These are phyloP conservation scores for Verticillium alfalfae DNA, from an alignment of 2,329 filamentous ascomycete genomes.

Conservation along the genomic window DNA sequence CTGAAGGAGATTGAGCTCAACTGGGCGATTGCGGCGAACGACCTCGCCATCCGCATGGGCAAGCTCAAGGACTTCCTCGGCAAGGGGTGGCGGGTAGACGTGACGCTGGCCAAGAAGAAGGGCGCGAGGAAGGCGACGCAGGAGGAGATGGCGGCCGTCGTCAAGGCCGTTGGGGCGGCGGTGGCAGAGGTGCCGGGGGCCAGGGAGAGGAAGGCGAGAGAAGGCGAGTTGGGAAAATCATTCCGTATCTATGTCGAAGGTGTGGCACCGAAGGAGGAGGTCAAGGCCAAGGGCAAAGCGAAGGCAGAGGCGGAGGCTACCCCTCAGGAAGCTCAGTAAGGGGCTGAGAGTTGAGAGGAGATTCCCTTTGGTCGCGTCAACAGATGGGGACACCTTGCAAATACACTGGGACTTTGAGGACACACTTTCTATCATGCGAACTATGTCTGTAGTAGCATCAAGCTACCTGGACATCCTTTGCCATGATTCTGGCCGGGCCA, in stretches of 20 bases:
- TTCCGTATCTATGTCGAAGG: slow-evolving; percentile 38
- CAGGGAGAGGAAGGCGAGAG: slow-evolving; percentile 36
- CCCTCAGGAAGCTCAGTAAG: neutral
- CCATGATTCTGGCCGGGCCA: too few relatives aligned
- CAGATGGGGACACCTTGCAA: too few relatives aligned
- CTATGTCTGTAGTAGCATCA: too few relatives aligned
- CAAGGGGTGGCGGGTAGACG: slow-evolving; percentile 71
- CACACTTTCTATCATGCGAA: too few relatives aligned
- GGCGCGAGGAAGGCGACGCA: slow-evolving; percentile 51
- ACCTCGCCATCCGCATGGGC: slow-evolving; percentile 66
- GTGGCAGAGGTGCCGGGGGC: slow-evolving; percentile 25
- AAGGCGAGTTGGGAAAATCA: slow-evolving; percentile 38
- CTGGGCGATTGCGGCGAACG: slow-evolving; percentile 76
- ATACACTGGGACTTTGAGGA: too few relatives aligned
- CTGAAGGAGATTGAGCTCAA: slow-evolving; percentile 81
- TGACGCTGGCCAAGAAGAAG: slow-evolving; percentile 64
- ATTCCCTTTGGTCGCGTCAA: too few relatives aligned
- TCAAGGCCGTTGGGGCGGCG: slow-evolving; percentile 34
- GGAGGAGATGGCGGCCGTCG: slow-evolving; percentile 55
- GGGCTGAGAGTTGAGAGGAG: neutral
- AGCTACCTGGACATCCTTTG: too few relatives aligned
- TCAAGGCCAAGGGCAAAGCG: neutral
- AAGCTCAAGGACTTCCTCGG: slow-evolving; percentile 63
- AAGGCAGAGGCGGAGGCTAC: neutral
- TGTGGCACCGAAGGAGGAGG: slow-evolving; percentile 2